Evolutionary conservation across 148 eudicot genomes (phyloP), one percentile per base, ranked within the genome.

Genomic region (Polygonum maritimum): DNA sequence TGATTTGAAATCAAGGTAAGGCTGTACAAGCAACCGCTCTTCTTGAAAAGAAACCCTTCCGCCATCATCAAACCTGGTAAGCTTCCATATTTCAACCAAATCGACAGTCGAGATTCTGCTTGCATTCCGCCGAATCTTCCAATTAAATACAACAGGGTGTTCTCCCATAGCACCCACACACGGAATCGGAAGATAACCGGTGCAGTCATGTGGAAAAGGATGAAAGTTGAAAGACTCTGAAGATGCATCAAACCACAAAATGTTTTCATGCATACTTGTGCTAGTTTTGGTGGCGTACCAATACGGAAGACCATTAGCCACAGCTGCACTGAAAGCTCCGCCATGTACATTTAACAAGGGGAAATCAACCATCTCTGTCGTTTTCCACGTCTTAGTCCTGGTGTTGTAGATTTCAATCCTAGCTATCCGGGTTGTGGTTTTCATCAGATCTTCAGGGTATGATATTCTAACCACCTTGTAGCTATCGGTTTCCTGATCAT

Each of bases 401-500:
- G 75, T 38, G 31, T 78, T 78, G 84, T 78, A 81, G 8, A 78
- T 69, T 58, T 81, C 84, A 39, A 78, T 74, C 62, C 80, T 39
- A 71, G 45, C 18, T 69, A 76, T 33, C 39, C 49, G 7, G 79
- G 48, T 36, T 58, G 7, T 33, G 41, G 41, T 39, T 39, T 40
- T 36, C 35, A 40, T 1, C 12, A 75, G 60, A 75, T 75, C 71
- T 38, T 60, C 41, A 1, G 70, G 57, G 18, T 78, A 75, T 33
- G 78, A 60, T 16, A 81, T 51, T 51, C 84, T 81, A 47, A 81
- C 22, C 7, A 81, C 76, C 45, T 78, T 81, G 73, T 75, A 81
- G 74, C 49, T 77, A 3, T 75, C 26, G 2, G n/a, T 38, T 1
- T 8, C 21, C 7, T 65, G n/a, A 78, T 81, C 81, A 49, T 75